Base-by-base conservation (phyloP, 257 asterid genomes). In the Lithospermum erythrorhizon region DNA sequence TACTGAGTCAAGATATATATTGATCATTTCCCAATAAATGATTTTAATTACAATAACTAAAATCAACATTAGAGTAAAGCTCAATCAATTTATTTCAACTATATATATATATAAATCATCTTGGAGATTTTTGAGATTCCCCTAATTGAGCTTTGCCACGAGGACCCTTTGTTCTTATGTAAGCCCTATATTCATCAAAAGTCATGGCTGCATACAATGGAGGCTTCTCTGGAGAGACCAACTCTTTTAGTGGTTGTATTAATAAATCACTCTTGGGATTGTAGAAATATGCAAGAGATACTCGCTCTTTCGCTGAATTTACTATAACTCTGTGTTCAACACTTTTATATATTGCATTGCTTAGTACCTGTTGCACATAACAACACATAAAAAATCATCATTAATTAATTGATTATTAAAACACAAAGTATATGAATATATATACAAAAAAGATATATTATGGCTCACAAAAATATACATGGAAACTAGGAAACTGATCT, bases 321-420 rank as follows among this genome's bases (percentile, higher is more conserved):
- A 87, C 96, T 0, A 70, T 69, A 75, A 85, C 96, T 52, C 90
- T 65, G 11, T 85, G 96, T 77, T 85, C 93, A 62, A 78, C 82
- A 41, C 95, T 86, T 47, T 74, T 83, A 69, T 86, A 86, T 3
- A 17, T 76, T 0, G 74, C 93, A 68, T 86, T 86, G 67, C 81
- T 86, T 62, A 86, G 8, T 61, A 86, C 82, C 94, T 84, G 20
- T 21, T 59, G 17, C 11, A 7, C 45, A 35, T 35, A 3, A 27
- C 4, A 27, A n/a, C n/a, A n/a, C n/a, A n/a, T n/a, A n/a, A n/a
- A n/a, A n/a, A n/a, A n/a, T n/a, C 32, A 27, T 27, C 2, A 25
- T 25, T 5, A 25, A n/a, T n/a, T 25, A 25, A 25, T 25, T 25
- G 5, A 2, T 25, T 25, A 25, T 25, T 25, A 5, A 25, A n/a